phyloP scores from a whole-genome alignment of 1,284 basidiomycete species.

The Leccinum pachyderme region DNA sequence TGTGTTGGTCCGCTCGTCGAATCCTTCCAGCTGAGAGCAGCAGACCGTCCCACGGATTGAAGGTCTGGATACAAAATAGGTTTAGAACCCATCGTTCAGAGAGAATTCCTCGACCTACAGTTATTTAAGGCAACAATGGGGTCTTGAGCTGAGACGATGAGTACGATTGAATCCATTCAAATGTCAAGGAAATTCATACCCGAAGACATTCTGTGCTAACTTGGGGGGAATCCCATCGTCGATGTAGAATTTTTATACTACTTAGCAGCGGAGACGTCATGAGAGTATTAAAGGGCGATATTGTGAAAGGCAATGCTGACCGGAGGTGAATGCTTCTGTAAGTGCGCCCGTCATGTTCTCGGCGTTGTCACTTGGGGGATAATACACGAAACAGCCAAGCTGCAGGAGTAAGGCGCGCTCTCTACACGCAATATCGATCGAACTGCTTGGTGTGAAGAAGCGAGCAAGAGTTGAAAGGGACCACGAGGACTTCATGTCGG shows the following conservation, averaged over 20 bases:
- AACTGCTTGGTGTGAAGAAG: constrained; percentile 35
- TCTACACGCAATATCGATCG: constrained; percentile 36
- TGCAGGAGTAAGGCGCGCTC: constrained; percentile 33
- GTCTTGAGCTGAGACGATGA: constrained; percentile 29
- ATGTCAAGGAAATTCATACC: constrained; percentile 16
- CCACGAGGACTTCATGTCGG: constrained; percentile 39
- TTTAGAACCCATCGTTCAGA: constrained; percentile 1
- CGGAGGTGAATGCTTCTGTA: constrained; percentile 27
- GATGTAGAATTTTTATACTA: constrained; percentile 28
- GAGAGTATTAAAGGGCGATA: constrained; percentile 26
- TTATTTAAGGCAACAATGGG: constrained; percentile 44
- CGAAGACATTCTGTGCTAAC: constrained; percentile 22
- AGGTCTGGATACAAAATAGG: constrained; percentile 43
- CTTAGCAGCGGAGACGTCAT: constrained; percentile 18
- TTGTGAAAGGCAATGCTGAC: constrained; percentile 30
- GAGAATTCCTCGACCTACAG: constrained; percentile 31
- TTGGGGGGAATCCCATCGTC: constrained; percentile 17
- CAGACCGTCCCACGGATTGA: constrained; percentile 41
- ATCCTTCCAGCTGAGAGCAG: constrained; percentile 56
- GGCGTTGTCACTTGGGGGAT: constrained; percentile 28
- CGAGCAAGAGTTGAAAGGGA: constrained; percentile 28
- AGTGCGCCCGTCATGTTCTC: constrained; percentile 30
- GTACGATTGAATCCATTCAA: neutral
- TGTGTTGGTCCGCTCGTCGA: constrained; percentile 45
- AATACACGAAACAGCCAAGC: constrained; percentile 30